A percentile compares a stretch with the other conserved stretches of the same genome.
phyloP scores from a whole-genome alignment of 495 filamentous ascomycete species.

The Parathielavia hyrcaniae region DNA sequence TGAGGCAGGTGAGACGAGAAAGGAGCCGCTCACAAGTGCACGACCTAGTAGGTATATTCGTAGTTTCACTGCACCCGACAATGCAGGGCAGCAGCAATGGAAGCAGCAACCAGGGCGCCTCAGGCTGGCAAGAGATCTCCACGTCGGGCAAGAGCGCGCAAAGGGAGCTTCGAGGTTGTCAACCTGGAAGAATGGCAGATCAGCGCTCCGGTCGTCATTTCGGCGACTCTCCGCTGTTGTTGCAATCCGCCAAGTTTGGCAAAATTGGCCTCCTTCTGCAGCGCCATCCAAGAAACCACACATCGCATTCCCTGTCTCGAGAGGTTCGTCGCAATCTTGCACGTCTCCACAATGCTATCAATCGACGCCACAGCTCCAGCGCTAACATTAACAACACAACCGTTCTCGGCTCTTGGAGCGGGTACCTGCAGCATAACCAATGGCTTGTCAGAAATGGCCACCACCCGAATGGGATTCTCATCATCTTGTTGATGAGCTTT shows the following conservation, averaged over 20 bases:
- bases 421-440: conserved; percentile 17
- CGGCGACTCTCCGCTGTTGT: conserved; percentile 14
- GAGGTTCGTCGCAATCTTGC: conserved; percentile 15
- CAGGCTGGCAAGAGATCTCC: neutral
- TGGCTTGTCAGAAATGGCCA: neutral
- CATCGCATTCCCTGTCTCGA: neutral
- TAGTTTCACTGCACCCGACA: neutral
- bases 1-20: neutral
- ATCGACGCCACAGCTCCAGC: conserved; percentile 4
- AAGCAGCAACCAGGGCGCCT: neutral
- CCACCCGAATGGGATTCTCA: neutral
- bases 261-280: conserved; percentile 15
- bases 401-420: conserved; percentile 9
- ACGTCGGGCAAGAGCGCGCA: neutral
- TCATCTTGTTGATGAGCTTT: neutral
- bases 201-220: conserved; percentile 12
- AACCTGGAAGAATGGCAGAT: neutral
- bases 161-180: too few species aligned
- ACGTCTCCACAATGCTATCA: conserved; percentile 10
- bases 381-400: neutral
- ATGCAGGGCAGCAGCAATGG: neutral
- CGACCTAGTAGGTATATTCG: too few species aligned
- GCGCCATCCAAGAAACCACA: conserved; percentile 3
- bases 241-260: conserved; percentile 16
- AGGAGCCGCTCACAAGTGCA: neutral